A percentile compares a stretch with the other conserved stretches of the same genome.
phyloP scores from a whole-genome alignment of 2,329 filamentous ascomycete species.

The Whalleya microplaca region DNA sequence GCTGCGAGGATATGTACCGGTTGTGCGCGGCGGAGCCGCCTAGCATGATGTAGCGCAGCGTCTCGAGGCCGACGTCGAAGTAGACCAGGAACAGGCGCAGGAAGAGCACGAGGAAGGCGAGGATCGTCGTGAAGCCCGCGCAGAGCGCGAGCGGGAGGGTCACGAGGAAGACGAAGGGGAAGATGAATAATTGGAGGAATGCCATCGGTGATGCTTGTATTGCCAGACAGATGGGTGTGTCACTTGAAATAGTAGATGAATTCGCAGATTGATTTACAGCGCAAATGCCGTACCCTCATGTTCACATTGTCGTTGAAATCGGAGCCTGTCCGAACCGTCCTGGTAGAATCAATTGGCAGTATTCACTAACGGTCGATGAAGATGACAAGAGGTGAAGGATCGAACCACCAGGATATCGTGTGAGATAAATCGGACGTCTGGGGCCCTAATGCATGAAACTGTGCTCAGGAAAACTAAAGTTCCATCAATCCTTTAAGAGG shows the following conservation, averaged over 20 bases:
- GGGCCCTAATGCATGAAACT: constrained; percentile 1
- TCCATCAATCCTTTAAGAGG: constrained; percentile 8
- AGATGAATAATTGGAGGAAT: constrained; percentile 57
- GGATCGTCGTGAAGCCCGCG: constrained; percentile 64
- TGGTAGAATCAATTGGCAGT: constrained; percentile 1
- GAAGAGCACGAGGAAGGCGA: constrained; percentile 65
- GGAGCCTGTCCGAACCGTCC: background rate
- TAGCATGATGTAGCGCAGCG: constrained; percentile 60
- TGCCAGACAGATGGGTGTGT: constrained; percentile 4
- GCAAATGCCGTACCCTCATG: constrained; percentile 1
- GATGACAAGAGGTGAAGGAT: constrained; percentile 6
- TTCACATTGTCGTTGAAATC: constrained; percentile 31
- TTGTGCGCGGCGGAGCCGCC: constrained; percentile 41
- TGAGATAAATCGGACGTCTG: too few relatives aligned
- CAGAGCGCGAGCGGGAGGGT: constrained; percentile 66
- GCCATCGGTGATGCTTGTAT: constrained; percentile 45
- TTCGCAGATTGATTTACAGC: constrained; percentile 2
- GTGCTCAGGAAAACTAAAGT: constrained; percentile 1
- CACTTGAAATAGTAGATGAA: constrained; percentile 12
- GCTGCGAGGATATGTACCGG: constrained; percentile 31
- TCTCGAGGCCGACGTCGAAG: constrained; percentile 62
- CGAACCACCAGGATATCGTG: constrained; percentile 5
- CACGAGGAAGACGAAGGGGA: constrained; percentile 65
- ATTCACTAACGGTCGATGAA: constrained; percentile 2
- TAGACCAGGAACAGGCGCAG: constrained; percentile 65